Base-by-base conservation (phyloP, 352 stramenopile species). In the Pythium pectinolyticum region DNA sequence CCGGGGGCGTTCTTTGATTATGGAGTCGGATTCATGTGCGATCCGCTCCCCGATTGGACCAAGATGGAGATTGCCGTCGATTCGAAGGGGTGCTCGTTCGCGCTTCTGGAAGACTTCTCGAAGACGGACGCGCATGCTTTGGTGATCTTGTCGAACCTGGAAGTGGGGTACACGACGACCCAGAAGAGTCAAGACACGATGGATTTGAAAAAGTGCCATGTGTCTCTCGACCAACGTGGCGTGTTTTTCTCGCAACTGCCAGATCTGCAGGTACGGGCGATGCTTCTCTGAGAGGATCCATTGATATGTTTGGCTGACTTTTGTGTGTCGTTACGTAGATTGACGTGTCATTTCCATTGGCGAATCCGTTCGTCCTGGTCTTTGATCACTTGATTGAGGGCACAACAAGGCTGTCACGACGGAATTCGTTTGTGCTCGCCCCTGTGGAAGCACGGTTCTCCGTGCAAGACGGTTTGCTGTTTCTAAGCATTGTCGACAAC, bases 221-320 rank as follows among this genome's bases (percentile, higher is more conserved):
- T 94, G 28, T 82, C 81, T 50, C 77, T 93, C 52, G 80, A 95
- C 39, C 84, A 92, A 28, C 81, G 80, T 39, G 87, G 87, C 1
- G 65, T 95, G 22, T 95, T 92, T 59, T 94, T 95, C 60, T 94
- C 87, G 2, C 83, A 92, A 51, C 73, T 95, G 27, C 87, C 87
- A 54, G 84, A 93, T 58, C 71, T 93, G 10, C 82, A 94, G 81
- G 83, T 90, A 77, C 32, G 22, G 8, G 30, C n/a, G n/a, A n/a
- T n/a, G 11, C 7, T 14, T 14, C 11, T 43, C 20, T 22, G 19
- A 22, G 10, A 4, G 43, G 24, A 41, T 7, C 35, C 12, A 25
- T 22, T 32, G 43, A 50, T 9, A 12, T 32, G 24, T 45, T 25
- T 5, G 5, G 19, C 31, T 39, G 3, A 14, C 27, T 25, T 31